phyloP scores from a whole-genome alignment of 1,139 yeast genomes.

The Taphrina wiesneri region DNA sequence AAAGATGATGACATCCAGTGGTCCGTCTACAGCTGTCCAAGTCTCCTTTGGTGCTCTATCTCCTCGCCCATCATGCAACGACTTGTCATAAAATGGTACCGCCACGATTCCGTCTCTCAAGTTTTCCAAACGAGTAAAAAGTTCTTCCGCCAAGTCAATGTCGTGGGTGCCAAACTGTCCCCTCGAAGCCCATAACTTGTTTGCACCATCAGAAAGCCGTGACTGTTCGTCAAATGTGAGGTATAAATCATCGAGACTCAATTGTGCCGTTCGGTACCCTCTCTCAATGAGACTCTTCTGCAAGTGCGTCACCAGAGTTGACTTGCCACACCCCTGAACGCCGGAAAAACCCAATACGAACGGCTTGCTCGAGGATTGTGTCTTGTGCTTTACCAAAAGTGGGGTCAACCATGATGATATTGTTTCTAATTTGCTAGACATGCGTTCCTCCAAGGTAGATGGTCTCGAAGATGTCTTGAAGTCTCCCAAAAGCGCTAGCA shows the following conservation, averaged over 20 bases:
- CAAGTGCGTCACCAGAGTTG: slow-evolving; percentile 52
- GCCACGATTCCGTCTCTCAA: slow-evolving; percentile 44
- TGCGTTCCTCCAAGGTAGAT: not conserved
- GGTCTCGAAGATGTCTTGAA: not conserved
- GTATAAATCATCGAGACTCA: slow-evolving; percentile 75
- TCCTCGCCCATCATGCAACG: slow-evolving; percentile 71
- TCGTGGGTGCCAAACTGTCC: slow-evolving; percentile 98
- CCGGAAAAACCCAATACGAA: slow-evolving; percentile 73
- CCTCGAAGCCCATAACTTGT: slow-evolving; percentile 18
- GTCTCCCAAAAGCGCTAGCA: not conserved
- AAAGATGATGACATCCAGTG: slow-evolving; percentile 64
- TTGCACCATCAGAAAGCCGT: slow-evolving; percentile 46
- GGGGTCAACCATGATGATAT: slow-evolving; percentile 17
- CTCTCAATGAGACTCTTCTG: slow-evolving; percentile 43
- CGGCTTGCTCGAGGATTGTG: slow-evolving; percentile 46
- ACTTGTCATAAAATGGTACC: slow-evolving; percentile 79
- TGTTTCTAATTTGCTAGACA: not conserved
- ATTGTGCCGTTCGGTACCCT: slow-evolving; percentile 11
- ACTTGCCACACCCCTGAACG: slow-evolving; percentile 92
- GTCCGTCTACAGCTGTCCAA: slow-evolving; percentile 37
- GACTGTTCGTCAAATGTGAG: slow-evolving; percentile 63
- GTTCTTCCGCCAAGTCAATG: slow-evolving; percentile 48
- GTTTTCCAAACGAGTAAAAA: slow-evolving; percentile 42
- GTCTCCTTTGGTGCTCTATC: slow-evolving; percentile 57
- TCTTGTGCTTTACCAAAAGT: not conserved